Evolutionary conservation across 805 yeast genomes (phyloP), one percentile per base, ranked within the genome.

Genomic region (Wickerhamiella azyma): DNA sequence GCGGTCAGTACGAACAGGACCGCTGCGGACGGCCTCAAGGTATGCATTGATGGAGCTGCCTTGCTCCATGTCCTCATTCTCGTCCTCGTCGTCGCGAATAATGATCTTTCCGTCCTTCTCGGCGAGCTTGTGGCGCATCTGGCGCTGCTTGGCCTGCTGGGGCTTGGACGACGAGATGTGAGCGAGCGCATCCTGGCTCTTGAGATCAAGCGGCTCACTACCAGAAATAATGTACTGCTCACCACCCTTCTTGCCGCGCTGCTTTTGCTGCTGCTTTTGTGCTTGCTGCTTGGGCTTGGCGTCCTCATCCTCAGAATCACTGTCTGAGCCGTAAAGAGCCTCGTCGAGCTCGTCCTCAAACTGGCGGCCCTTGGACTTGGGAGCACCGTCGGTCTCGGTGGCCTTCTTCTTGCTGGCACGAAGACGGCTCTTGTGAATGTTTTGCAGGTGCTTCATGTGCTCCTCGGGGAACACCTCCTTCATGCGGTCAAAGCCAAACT

Each of bases 1-100:
- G 67, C 76, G 77, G 69, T 85, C 96, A 48, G 96, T 96, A 64
- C 95, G 80, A 3, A 86, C 77, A 26, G 97, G 97, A 19, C 92
- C 96, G 55, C 81, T 83, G 62, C 76, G 81, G 19, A 92, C 85
- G 6, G 98, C 98, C 51, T 86, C 96, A 53, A 86, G 75, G 61
- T 92, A 92, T 0, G 96, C 97, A 59, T 83, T 83, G 53, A 89
- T 75, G 14, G 96, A 94, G 39, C 68, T 66, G 24, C 65, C 53
- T 2, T 49, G 45, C 26, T 55, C 55, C 9, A 51, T 41, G 17
- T 43, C 51, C 14, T 51, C 55, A 6, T 48, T 57, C 10, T 56
- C 59, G 9, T 60, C 65, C 13, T 63, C 68, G 32, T 63, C 63
- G 44, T 79, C 85, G 47, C 65, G 69, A 56, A 85, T 74, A 46